Conservation (phyloP, 306 rosid species). For the Glycine soja region DNA sequence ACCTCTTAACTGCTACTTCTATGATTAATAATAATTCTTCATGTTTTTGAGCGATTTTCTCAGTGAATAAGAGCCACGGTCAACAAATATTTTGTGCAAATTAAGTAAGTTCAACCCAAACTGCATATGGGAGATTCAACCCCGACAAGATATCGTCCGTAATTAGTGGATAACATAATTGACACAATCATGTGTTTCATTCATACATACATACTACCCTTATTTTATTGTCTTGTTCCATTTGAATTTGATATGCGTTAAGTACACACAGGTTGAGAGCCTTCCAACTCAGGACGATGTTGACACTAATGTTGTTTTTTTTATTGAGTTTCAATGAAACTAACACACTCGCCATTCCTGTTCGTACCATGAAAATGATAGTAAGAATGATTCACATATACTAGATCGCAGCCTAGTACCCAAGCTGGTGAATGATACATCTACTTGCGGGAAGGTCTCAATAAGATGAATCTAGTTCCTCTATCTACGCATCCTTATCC, state of each 20-base stretch:
- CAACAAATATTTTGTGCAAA: no score
- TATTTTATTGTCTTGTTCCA: conserved; percentile 44
- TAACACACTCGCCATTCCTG: conserved; percentile 26
- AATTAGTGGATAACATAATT: conserved; percentile 33
- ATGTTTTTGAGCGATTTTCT: neutral
- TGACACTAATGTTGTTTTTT: conserved; percentile 55
- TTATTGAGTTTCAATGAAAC: conserved; percentile 57
- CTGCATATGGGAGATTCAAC: conserved; percentile 19
- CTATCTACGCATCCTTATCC: conserved; percentile 1
- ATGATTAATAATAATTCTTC: neutral
- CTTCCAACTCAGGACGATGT: conserved; percentile 51
- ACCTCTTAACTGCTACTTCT: neutral
- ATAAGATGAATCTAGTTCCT: conserved; percentile 18
- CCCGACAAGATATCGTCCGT: conserved; percentile 30
- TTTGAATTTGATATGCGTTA: conserved; percentile 50
- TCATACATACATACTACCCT: neutral
- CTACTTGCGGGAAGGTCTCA: neutral
- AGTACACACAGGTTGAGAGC: neutral
- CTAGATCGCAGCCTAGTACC: neutral
- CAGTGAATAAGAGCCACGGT: no score
- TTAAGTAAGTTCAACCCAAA: conserved; percentile 6
- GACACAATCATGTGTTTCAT: conserved; percentile 48
- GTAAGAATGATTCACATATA: neutral
- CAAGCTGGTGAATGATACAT: neutral
- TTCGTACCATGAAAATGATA: conserved; percentile 49